Percentiles rank a stretch among this genome's conserved stretches.
Evolutionary conservation across 2,329 filamentous ascomycete species (phyloP).

Genomic region (Aspergillus ochraceoroseus): DNA sequence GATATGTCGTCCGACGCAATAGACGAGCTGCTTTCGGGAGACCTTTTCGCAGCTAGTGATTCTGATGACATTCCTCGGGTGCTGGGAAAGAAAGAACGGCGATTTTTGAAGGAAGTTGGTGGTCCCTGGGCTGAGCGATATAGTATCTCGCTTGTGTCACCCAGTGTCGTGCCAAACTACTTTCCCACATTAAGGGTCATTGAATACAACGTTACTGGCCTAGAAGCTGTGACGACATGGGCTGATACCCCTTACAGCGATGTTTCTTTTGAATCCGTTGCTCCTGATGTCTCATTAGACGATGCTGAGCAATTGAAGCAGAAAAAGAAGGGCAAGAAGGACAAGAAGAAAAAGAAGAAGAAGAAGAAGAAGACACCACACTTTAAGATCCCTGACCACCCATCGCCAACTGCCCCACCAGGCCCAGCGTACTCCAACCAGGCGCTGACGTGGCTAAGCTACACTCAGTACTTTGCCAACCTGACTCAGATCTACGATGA

Average conservation of each 20-base stretch:
- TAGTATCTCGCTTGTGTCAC: conserved; percentile 71
- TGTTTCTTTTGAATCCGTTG: background rate
- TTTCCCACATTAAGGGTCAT: conserved; percentile 85
- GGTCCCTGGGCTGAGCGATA: conserved; percentile 82
- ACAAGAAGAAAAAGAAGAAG: conserved; percentile 37
- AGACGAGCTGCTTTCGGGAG: conserved; percentile 13
- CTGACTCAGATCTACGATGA: conserved; percentile 84
- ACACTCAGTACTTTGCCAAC: conserved; percentile 90
- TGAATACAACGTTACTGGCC: conserved; percentile 83
- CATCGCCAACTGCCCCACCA: conserved; percentile 66
- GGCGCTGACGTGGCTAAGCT: conserved; percentile 69
- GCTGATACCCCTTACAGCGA: conserved; percentile 14
- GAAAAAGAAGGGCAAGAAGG: conserved; percentile 43
- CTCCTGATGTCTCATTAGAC: conserved; percentile 21
- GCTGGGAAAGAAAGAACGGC: conserved; percentile 47
- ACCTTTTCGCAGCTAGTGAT: conserved; percentile 10
- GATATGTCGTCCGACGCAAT: conserved; percentile 15
- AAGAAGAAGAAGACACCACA: conserved; percentile 53
- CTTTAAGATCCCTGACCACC: conserved; percentile 63
- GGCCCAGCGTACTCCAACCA: conserved; percentile 90
- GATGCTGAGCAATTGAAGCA: conserved; percentile 45
- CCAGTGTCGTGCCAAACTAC: conserved; percentile 88
- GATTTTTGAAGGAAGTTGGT: conserved; percentile 63
- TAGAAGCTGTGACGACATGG: conserved; percentile 53
- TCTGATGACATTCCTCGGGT: conserved; percentile 22